Evolutionary conservation across 208 protist species (phyloP), one percentile per base, ranked within the genome.

Genomic region (Crithidia fasciculata): DNA sequence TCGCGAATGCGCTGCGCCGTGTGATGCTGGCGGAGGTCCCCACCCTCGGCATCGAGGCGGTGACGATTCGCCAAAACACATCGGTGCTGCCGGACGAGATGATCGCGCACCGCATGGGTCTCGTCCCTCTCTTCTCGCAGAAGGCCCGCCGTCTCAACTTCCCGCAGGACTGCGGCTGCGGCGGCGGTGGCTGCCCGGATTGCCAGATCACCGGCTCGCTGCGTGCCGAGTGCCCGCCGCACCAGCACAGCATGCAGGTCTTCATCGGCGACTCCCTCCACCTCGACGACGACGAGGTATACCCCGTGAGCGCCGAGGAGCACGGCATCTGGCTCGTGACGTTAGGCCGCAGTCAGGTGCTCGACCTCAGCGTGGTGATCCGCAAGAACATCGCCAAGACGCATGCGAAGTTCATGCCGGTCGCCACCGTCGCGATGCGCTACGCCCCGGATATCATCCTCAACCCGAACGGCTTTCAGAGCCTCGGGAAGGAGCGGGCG

Each of bases 11-110:
- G 13, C 88, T 99, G 16, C 90, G 98, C 13, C 86, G 99, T 43
- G 94, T 99, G 36, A 98, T 99, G 85, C 94, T 99, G 19, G 95
- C 98, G n/a, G 99, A 99, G 83, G 91, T 99, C n/a, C 98, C 98
- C 39, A 98, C 94, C 2, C 91, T 99, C 19, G 96, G 97, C 37
- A 98, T 99, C 43, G 98, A 99, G 79, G 78, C 95, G 2, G 98
- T 99, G 2, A 96, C 99, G 10, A 90, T 99, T 41, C 57, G 88
- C 7, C 80, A 95, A 67, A 99, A 99, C 78, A 97, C 96, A 7
- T 98, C 97, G 6, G 94, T 99, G n/a, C 86, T 99, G 16, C 89
- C 92, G 6, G 99, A 99, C 82, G 99, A 99, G 80, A 99, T 99
- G 87, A 94, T 99, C 19, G 95, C 98, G 4, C 99, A 99, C 79